phyloP scores from a whole-genome alignment of 1,284 basidiomycete species.

The Ceratobasidium sp. region DNA sequence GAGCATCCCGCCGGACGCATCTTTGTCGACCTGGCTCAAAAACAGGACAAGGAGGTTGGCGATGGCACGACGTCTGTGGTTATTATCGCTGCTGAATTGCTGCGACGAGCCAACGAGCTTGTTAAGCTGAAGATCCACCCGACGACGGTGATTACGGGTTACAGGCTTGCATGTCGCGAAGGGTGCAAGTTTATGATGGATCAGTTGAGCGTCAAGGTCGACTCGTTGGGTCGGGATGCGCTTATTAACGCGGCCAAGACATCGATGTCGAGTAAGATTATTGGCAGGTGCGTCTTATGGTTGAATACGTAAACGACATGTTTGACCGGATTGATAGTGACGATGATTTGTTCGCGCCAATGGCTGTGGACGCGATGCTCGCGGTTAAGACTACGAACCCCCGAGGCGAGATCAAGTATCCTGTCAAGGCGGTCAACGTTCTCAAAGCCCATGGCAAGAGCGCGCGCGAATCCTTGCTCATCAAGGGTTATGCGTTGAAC shows the following conservation, averaged over 20 bases:
- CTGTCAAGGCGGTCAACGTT: conserved; percentile 99
- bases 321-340: conserved; percentile 70
- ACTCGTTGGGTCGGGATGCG: conserved; percentile 89
- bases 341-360: conserved; percentile 97
- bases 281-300: conserved; percentile 79
- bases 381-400: conserved; percentile 95
- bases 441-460: conserved; percentile 98
- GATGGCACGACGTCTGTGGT: conserved; percentile 99
- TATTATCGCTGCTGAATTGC: conserved; percentile 94
- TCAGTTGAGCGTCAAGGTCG: conserved; percentile 95
- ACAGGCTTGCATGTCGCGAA: conserved; percentile 95
- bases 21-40: conserved; percentile 97
- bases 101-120: conserved; percentile 96
- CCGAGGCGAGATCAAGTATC: conserved; percentile 97
- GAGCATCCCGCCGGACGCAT: conserved; percentile 96
- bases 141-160: conserved; percentile 99
- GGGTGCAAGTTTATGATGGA: conserved; percentile 99
- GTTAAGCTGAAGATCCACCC: conserved; percentile 99
- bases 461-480: conserved; percentile 93
- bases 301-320: not conserved
- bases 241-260: conserved; percentile 98
- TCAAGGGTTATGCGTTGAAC: conserved; percentile 98
- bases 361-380: conserved; percentile 99
- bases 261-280: conserved; percentile 99
- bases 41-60: conserved; percentile 99